Conservation (phyloP, 495 filamentous ascomycete genomes). For the Aspergillus cavernicola region DNA sequence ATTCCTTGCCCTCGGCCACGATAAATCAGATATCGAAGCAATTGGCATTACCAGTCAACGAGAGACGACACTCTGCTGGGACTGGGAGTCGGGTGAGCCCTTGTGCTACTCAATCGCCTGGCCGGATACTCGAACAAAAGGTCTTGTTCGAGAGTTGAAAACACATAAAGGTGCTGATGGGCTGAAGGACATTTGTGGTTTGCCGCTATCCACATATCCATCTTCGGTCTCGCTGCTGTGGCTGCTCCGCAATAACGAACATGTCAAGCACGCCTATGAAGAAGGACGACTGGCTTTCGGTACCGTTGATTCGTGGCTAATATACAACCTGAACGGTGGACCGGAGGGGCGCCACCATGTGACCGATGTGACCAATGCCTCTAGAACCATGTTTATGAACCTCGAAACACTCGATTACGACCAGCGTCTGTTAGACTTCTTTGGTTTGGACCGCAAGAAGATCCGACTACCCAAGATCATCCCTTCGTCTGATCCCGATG, state of each 20-base stretch:
- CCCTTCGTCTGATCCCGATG: slow-evolving; percentile 73
- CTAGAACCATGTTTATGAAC: slow-evolving; percentile 96
- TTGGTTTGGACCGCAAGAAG: slow-evolving; percentile 71
- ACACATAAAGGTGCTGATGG: slow-evolving; percentile 59
- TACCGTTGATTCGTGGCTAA: slow-evolving; percentile 90
- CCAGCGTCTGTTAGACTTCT: slow-evolving; percentile 75
- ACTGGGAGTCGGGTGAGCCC: slow-evolving; percentile 78
- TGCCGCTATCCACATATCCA: slow-evolving; percentile 91
- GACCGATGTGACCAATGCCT: slow-evolving; percentile 90
- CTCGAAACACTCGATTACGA: slow-evolving; percentile 83
- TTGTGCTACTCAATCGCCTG: slow-evolving; percentile 89
- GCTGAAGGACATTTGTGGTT: slow-evolving; percentile 71
- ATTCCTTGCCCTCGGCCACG: slow-evolving; percentile 69
- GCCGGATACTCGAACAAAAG: slow-evolving; percentile 84
- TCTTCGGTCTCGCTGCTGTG: slow-evolving; percentile 87
- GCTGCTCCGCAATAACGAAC: slow-evolving; percentile 70
- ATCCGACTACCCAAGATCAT: slow-evolving; percentile 81
- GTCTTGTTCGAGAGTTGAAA: slow-evolving; percentile 80
- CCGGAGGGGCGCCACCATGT: slow-evolving; percentile 65
- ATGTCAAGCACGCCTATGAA: slow-evolving; percentile 74
- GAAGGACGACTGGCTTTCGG: slow-evolving; percentile 80
- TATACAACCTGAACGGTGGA: slow-evolving; percentile 89
- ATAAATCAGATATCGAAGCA: slow-evolving; percentile 68
- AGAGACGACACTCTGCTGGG: slow-evolving; percentile 92
- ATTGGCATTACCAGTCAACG: slow-evolving; percentile 94